Percentiles rank a stretch among this genome's conserved stretches.
These are phyloP conservation scores for Trametes pubescens DNA, from an alignment of 1,284 basidiomycete genomes.

Conservation along the genomic window DNA sequence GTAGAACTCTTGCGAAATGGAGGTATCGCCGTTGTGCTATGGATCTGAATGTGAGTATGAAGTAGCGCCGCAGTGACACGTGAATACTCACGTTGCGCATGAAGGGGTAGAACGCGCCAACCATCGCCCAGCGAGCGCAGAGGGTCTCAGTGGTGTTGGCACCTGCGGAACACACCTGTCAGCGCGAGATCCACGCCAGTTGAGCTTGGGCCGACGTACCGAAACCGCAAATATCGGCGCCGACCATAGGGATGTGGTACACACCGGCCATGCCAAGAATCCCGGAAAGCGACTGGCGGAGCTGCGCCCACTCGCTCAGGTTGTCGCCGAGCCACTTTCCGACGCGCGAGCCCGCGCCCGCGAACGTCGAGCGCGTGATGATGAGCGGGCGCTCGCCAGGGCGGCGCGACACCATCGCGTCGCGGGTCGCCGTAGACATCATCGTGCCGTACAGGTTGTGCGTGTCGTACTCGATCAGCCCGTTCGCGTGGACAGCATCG, in stretches of 20 bases:
- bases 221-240: conserved; percentile 73
- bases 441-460: conserved; percentile 78
- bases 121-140: conserved; percentile 73
- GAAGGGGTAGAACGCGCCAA: conserved; percentile 77
- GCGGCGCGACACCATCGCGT: conserved; percentile 67
- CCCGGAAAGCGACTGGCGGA: conserved; percentile 65
- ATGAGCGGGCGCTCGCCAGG: conserved; percentile 69
- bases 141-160: conserved; percentile 68
- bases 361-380: conserved; percentile 78
- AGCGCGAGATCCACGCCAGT: background rate
- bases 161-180: conserved; percentile 40
- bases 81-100: conserved; percentile 64
- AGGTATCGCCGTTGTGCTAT: conserved; percentile 64
- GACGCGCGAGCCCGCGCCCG: conserved; percentile 67
- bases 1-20: conserved; percentile 74
- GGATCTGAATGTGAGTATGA: background rate
- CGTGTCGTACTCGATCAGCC: conserved; percentile 68
- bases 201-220: conserved; percentile 49
- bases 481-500: conserved; percentile 67
- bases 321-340: conserved; percentile 82
- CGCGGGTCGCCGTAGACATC: conserved; percentile 70
- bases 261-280: conserved; percentile 69
- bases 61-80: background rate
- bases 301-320: conserved; percentile 62
- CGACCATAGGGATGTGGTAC: conserved; percentile 75